Base-by-base conservation (phyloP, 225 moss, liverwort and hornwort genomes). In the Sphagnum contortum region DNA sequence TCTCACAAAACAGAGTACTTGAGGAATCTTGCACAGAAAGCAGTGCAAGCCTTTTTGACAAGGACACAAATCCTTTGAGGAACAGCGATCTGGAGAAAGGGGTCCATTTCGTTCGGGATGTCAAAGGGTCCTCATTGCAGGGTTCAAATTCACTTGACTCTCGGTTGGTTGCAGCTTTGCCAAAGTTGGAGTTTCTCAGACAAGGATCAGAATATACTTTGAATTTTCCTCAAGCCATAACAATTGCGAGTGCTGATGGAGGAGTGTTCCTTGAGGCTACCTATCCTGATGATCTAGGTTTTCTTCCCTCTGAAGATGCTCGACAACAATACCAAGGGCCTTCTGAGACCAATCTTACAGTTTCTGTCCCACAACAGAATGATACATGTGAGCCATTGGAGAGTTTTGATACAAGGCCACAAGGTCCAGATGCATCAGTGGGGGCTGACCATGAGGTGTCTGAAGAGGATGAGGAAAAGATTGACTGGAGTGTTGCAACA, bases 161-260 rank as follows among this genome's bases (percentile, higher is more conserved):
- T 46, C 61, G 49, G 6, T 63, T 49, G 48, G 50, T 14, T 5
- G 11, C 48, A 49, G 12, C 48, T 12, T 12, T 49, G 48, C 49
- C 12, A 50, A 63, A 63, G 48, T 50, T 63, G 48, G 49, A 63
- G 9, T 50, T n/a, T 49, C 63, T 48, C 29, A n/a, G 11, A 14
- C 5, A 14, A 5, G 6, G 12, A 50, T 13, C 49, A 63, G 48
- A 63, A 8, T 63, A 11, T 11, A 3, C 8, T 48, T 4, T 50
- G 6, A 49, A 3, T 49, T 50, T 5, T 48, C 47, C 5, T 12
- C 3, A 6, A 47, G 57, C 11, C 48, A 48, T 67, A 5, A 67
- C 11, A 58, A 67, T 67, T 59, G 44, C 67, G 7, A 59, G 59
- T 59, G 67, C 67, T 14, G 67, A 67, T 67, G 67, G 67, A 67